Evolutionary conservation across 1,284 basidiomycete genomes (phyloP), one percentile per base, ranked within the genome.

Genomic region (Somion occarium): DNA sequence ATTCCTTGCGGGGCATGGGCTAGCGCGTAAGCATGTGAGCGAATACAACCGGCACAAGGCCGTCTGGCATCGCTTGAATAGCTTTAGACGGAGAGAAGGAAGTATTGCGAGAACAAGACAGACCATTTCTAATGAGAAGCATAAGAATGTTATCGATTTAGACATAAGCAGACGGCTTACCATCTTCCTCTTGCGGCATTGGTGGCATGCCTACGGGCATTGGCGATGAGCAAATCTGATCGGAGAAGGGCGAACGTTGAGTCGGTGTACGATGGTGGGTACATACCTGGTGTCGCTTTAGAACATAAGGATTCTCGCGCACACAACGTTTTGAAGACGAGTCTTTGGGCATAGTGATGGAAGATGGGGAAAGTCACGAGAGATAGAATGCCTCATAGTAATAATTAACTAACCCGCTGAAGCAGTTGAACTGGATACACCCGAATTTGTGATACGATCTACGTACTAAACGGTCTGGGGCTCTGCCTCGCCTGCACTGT

Each of bases 11-110:
- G 41, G 4, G 54, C 52, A 46, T 58, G 56, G 4, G 52, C 45
- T 3, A 51, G 15, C 3, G 56, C 54, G 49, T 58, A 58, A 2
- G 56, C 53, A 48, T 58, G 54, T 7, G 56, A 58, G 13, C 56
- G 54, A 13, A 54, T 38, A 41, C 56, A 58, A 3, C 52, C 54
- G 1, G 56, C 27, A 24, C 49, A 50, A 3, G 49, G 49, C 7
- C 49, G 41, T 20, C 34, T 44, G 12, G 49, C 49, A 38, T 50
- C 49, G 25, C 49, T 50, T 7, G 5, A 18, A 44, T 15, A 42
- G 42, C n/a, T 42, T 9, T n/a, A n/a, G n/a, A n/a, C n/a, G n/a
- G n/a, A n/a, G n/a, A n/a, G n/a, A n/a, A n/a, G n/a, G n/a, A n/a
- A 37, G 12, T 37, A 22, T 26, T 24, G n/a, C 1, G 34, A 22